Percentiles rank a stretch among this genome's conserved stretches.
These are phyloP conservation scores for Colletotrichum falcatum DNA, from an alignment of 2,329 filamentous ascomycete species.

Conservation along the genomic window DNA sequence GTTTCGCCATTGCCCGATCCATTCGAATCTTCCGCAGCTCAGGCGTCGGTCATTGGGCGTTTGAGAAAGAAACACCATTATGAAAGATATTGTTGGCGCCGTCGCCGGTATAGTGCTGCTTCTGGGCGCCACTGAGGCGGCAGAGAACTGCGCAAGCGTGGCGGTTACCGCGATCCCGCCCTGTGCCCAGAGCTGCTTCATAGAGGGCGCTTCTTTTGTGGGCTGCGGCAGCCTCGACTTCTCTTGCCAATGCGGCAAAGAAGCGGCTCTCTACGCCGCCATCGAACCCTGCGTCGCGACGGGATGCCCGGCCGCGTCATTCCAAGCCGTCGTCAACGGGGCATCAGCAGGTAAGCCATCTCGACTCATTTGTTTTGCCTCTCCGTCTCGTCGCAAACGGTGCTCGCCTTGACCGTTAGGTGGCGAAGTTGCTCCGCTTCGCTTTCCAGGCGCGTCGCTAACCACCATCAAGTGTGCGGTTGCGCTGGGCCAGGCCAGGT, in stretches of 20 bases:
- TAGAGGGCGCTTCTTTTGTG: slow-evolving; percentile 45
- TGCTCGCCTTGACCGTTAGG: fast-evolving
- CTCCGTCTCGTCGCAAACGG: too few species aligned
- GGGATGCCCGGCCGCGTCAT: slow-evolving; percentile 43
- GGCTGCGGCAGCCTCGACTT: slow-evolving; percentile 47
- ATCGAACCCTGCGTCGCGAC: slow-evolving; percentile 48
- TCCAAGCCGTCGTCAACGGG: slow-evolving; percentile 46
- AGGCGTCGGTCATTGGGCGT: neutral
- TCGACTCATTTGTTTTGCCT: neutral
- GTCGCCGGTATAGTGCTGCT: slow-evolving; percentile 1
- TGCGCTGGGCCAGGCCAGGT: slow-evolving; percentile 23
- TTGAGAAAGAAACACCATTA: neutral
- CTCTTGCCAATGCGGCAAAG: slow-evolving; percentile 46
- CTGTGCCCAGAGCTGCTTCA: slow-evolving; percentile 48
- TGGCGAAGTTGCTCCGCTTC: fast-evolving
- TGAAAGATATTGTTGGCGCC: slow-evolving; percentile 3
- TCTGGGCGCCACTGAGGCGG: slow-evolving; percentile 11
- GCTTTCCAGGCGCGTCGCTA: neutral
- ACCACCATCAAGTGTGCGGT: slow-evolving; percentile 25
- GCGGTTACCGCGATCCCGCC: slow-evolving; percentile 46
- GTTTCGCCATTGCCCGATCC: slow-evolving; percentile 28
- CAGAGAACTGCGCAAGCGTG: slow-evolving; percentile 45
- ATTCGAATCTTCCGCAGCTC: slow-evolving; percentile 5
- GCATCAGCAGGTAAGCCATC: slow-evolving; percentile 40
- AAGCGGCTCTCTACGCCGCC: slow-evolving; percentile 43